Evolutionary conservation across 345 rosid species (phyloP), one percentile per base, ranked within the genome.

Genomic region (Brassica rapa): DNA sequence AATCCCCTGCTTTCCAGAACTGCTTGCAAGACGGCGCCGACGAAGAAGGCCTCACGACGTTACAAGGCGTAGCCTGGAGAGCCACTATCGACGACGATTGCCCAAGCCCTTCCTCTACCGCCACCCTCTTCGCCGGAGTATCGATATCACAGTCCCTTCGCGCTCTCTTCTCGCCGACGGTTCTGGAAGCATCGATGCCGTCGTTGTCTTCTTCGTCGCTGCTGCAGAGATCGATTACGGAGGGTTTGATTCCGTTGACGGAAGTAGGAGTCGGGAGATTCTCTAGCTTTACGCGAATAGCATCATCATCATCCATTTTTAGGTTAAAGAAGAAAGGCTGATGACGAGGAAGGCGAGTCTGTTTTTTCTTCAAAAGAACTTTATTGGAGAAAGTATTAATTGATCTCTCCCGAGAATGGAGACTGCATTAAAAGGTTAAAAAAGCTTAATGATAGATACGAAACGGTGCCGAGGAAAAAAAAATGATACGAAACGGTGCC

Each of bases 1-100:
- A 92, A 64, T 94, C 98, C 57, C 97, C 98, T n/a, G 98, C 98
- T 81, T 89, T 94, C 97, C 97, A 94, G 63, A 94, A 94, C 78
- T 90, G 94, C 80, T 78, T 90, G 56, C 84, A 82, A 67, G 8
- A 4, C 55, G n/a, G 1, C 15, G 35, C 6, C 39, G 43, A 8
- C 12, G 46, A 39, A 1, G 46, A 2, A 1, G 78, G 65, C 63
- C 8, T 9, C 32, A 68, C 78, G 24, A 29, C 43, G 71, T 16
- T 62, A 25, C 24, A 51, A 15, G 63, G 61, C 24, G 37, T 37
- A 32, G 49, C 76, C 2, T 71, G 35, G 12, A 23, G 24, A 23
- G 76, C 75, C 8, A 70, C 29, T 11, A 51, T 60, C 12, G 55
- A 8, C 11, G 63, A 1, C 5, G 70, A 88, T 23, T 77, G 80